phyloP scores from a whole-genome alignment of 805 yeast genomes.

The Saturnispora besseyi region DNA sequence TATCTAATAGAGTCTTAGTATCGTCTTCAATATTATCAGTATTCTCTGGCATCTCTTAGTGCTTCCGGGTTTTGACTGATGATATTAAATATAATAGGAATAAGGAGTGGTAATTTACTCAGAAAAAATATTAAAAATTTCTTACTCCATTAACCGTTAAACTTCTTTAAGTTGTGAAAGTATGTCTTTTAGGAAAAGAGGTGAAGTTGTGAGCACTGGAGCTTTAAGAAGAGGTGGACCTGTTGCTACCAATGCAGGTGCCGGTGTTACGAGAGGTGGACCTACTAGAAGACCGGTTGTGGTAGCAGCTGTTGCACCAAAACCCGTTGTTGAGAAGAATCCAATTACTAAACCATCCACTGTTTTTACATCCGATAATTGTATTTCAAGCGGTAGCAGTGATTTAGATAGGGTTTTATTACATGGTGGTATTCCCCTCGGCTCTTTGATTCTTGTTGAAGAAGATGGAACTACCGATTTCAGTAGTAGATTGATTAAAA shows the following conservation, averaged over 20 bases:
- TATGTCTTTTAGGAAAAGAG: slow-evolving; percentile 55
- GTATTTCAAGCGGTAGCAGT: slow-evolving; percentile 70
- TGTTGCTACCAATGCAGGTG: background rate
- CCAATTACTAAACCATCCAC: slow-evolving; percentile 72
- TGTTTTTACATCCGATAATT: slow-evolving; percentile 54
- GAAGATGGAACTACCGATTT: slow-evolving; percentile 89
- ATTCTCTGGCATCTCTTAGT: background rate
- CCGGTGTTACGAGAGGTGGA: background rate
- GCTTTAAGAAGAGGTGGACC: slow-evolving; percentile 11
- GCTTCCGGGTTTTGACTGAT: background rate
- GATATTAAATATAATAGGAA: background rate
- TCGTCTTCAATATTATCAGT: background rate
- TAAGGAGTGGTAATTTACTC: background rate
- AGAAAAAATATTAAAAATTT: background rate
- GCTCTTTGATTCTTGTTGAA: slow-evolving; percentile 59
- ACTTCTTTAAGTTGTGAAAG: background rate
- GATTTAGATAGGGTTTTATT: slow-evolving; percentile 67
- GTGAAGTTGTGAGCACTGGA: slow-evolving; percentile 34
- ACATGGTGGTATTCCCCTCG: slow-evolving; percentile 83
- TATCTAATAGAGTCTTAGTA: slow-evolving; percentile 7
- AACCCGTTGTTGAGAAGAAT: slow-evolving; percentile 21
- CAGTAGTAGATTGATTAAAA: slow-evolving; percentile 55
- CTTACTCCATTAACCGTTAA: background rate
- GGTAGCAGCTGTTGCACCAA: background rate
- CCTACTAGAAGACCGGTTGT: background rate